Percentiles rank a stretch among this genome's conserved stretches.
Evolutionary conservation across 495 filamentous ascomycete species (phyloP).

Genomic region (Penicillium coffeae): DNA sequence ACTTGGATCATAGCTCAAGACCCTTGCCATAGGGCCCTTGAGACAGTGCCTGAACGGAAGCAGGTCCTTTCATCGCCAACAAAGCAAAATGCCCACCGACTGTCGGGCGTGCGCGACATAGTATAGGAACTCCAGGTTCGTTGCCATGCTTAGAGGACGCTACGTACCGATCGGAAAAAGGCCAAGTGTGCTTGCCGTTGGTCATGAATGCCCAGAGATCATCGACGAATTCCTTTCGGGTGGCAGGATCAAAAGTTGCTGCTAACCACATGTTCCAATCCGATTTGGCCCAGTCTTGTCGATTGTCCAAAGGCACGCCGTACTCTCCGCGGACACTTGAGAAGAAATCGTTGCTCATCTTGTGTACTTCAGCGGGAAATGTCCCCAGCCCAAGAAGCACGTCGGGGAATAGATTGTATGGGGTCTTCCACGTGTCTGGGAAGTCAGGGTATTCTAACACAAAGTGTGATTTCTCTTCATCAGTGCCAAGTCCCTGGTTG

Average conservation of each 20-base stretch:
- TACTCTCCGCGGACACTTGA: slow-evolving; percentile 33
- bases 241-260: slow-evolving; percentile 27
- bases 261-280: slow-evolving; percentile 51
- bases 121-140: slow-evolving; percentile 31
- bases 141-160: slow-evolving; percentile 35
- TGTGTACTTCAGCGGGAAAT: slow-evolving; percentile 34
- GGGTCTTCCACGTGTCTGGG: slow-evolving; percentile 36
- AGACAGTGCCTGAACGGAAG: slow-evolving; percentile 23
- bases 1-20: background rate
- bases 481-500: slow-evolving; percentile 31
- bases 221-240: slow-evolving; percentile 34
- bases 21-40: background rate
- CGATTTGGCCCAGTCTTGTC: slow-evolving; percentile 47
- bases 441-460: slow-evolving; percentile 36
- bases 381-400: slow-evolving; percentile 39
- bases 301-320: slow-evolving; percentile 41
- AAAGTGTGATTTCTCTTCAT: slow-evolving; percentile 41
- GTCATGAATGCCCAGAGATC: slow-evolving; percentile 45
- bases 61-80: slow-evolving; percentile 38
- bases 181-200: slow-evolving; percentile 46
- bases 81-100: slow-evolving; percentile 55
- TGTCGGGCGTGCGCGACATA: slow-evolving; percentile 52
- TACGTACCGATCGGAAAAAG: slow-evolving; percentile 46
- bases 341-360: slow-evolving; percentile 41
- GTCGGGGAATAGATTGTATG: slow-evolving; percentile 47